Base-by-base conservation (phyloP, 495 filamentous ascomycete genomes). In the Xylaria grammica region DNA sequence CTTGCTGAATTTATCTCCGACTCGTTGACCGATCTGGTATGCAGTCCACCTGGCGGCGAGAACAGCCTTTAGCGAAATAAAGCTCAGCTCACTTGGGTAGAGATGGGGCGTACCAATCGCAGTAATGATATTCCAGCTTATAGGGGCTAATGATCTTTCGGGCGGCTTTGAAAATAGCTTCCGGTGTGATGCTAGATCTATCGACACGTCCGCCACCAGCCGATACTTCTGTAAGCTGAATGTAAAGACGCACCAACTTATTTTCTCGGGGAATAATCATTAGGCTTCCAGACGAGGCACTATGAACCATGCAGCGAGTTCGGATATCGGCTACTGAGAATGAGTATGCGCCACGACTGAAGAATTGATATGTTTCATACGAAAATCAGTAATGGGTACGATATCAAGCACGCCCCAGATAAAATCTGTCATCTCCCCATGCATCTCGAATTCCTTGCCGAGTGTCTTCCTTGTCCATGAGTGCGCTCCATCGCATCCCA, bases 1-100 rank as follows among this genome's bases (percentile, higher is more conserved):
- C 9, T 81, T 73, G 8, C 82, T 85, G 65, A 92, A 93, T 4
- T 82, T 75, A 20, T 86, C 82, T 11, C 86, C 87, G 2, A 93
- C 88, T 30, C 91, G 85, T 77, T 94, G 91, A 1, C 90, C 90
- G 46, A 93, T 90, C 55, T 89, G 79, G 68, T 86, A 86, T 32
- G 82, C 74, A 1, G 75, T 75, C 73, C 74, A 79, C 77, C 77
- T 64, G 20, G 26, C 11, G n/a, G 4, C 1, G n/a, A n/a, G 20
- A 2, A 4, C 3, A 22, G 24, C 26, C 13, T 27, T 62, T 34
- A 63, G 60, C 29, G n/a, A 44, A 57, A 58, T 36, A 15, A 22
- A 19, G 10, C 38, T 22, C 26, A 26, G 22, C 13, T 48, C 1
- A 15, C 8, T 40, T 17, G 4, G 22, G 4, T 15, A 24, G 38